These are phyloP conservation scores for Castanea crenata DNA, from an alignment of 306 rosid genomes.

Conservation along the genomic window DNA sequence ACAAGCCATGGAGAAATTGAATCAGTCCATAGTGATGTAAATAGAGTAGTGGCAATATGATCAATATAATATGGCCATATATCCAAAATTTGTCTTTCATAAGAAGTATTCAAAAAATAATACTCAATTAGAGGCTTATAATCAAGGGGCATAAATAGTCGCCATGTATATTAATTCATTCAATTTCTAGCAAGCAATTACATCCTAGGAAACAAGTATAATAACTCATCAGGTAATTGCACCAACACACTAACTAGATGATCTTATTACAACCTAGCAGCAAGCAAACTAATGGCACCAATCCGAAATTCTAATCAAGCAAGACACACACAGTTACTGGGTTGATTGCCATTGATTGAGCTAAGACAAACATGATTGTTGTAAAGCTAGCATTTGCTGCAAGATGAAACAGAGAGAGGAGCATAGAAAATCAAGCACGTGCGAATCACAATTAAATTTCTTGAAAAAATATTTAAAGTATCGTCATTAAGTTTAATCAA, in stretches of 20 bases:
- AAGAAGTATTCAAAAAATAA: background rate
- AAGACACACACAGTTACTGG: slow-evolving; percentile 34
- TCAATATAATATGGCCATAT: background rate
- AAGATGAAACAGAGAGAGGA: background rate
- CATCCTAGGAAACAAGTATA: background rate
- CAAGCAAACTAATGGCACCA: background rate
- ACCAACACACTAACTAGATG: background rate
- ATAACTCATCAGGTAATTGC: background rate
- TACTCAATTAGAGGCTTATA: background rate
- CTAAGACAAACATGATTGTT: slow-evolving; percentile 42
- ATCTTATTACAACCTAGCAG: background rate
- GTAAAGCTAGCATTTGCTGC: slow-evolving; percentile 52
- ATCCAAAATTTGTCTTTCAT: background rate
- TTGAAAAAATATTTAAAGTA: too few species aligned
- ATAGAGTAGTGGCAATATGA: background rate
- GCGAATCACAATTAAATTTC: background rate
- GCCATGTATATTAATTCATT: background rate
- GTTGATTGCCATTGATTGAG: slow-evolving; percentile 45
- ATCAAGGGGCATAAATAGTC: background rate
- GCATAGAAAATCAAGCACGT: background rate
- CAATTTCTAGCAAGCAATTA: background rate
- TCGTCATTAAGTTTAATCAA: too few species aligned
- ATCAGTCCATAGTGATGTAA: background rate
- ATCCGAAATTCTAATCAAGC: background rate
- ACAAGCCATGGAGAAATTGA: background rate